Evolutionary conservation across 306 rosid species (phyloP).

Genomic region (Inga laurina): DNA sequence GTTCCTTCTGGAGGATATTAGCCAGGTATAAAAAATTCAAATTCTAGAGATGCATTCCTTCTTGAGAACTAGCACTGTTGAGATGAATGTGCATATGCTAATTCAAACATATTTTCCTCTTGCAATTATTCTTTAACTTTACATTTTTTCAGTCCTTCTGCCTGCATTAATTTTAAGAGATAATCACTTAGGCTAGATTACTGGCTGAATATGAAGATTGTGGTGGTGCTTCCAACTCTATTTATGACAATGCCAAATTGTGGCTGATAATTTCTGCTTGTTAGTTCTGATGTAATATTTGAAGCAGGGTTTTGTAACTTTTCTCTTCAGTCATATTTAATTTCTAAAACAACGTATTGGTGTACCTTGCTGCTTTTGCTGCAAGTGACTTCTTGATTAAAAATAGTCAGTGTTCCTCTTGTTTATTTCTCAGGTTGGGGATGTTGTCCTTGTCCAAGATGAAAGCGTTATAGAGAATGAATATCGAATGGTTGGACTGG

Average conservation of each 20-base stretch:
- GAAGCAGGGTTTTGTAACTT: background rate
- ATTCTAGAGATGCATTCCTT: background rate
- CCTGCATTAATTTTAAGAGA: conserved; percentile 1
- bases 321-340: background rate
- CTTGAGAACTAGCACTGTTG: background rate
- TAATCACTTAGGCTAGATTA: background rate
- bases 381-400: conserved; percentile 7
- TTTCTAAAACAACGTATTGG: background rate
- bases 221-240: background rate
- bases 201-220: background rate
- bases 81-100: conserved; percentile 15
- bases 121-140: background rate
- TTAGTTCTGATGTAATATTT: conserved; percentile 18
- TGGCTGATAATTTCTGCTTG: background rate
- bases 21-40: conserved; percentile 50
- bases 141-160: background rate
- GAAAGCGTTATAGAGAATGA: conserved; percentile 74
- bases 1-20: conserved; percentile 80
- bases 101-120: conserved; percentile 11
- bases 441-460: conserved; percentile 84
- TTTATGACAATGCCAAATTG: background rate
- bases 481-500: conserved; percentile 77
- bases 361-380: conserved; percentile 18
- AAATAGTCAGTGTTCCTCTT: background rate
- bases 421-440: conserved; percentile 76